Evolutionary conservation across 192 early-diverging fungal species (phyloP).

Genomic region (Coemansia aciculifera): DNA sequence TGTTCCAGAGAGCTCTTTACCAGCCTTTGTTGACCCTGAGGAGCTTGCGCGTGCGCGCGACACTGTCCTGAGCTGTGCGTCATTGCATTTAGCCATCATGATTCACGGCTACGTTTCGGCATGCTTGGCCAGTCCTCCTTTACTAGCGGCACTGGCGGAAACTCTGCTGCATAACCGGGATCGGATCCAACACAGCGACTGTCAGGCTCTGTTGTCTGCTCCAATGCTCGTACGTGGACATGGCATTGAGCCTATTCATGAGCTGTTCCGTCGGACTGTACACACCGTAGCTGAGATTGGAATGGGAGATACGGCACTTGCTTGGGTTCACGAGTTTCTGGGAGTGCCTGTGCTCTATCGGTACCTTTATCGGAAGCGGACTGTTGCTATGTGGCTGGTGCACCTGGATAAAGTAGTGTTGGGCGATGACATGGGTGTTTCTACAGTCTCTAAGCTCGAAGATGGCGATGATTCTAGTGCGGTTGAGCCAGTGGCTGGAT

Average conservation of each 20-base stretch:
- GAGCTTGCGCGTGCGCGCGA: slow-evolving; percentile 14
- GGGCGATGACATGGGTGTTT: not conserved
- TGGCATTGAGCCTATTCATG: slow-evolving; percentile 11
- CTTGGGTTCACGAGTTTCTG: slow-evolving; percentile 33
- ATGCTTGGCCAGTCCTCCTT: slow-evolving; percentile 14
- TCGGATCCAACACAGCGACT: not conserved
- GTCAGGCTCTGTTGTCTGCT: not conserved
- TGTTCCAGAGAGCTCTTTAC: not conserved
- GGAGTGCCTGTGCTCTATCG: slow-evolving; percentile 14
- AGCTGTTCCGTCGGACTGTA: slow-evolving; percentile 26
- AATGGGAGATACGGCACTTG: slow-evolving; percentile 18
- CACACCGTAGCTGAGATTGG: slow-evolving; percentile 20
- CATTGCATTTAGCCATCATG: slow-evolving; percentile 25
- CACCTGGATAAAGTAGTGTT: slow-evolving; percentile 29
- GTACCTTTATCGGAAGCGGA: not conserved
- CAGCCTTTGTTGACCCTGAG: not conserved
- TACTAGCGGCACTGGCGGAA: slow-evolving; percentile 16
- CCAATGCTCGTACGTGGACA: no score
- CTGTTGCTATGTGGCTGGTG: slow-evolving; percentile 15
- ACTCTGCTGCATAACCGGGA: slow-evolving; percentile 5
- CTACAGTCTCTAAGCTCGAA: not conserved
- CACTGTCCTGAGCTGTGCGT: slow-evolving; percentile 14
- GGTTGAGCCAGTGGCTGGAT: not conserved
- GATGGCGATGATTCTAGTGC: not conserved
- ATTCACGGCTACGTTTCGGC: slow-evolving; percentile 25